Evolutionary conservation across 805 yeast species (phyloP), one percentile per base, ranked within the genome.

Genomic region (Priceomyces carsonii): DNA sequence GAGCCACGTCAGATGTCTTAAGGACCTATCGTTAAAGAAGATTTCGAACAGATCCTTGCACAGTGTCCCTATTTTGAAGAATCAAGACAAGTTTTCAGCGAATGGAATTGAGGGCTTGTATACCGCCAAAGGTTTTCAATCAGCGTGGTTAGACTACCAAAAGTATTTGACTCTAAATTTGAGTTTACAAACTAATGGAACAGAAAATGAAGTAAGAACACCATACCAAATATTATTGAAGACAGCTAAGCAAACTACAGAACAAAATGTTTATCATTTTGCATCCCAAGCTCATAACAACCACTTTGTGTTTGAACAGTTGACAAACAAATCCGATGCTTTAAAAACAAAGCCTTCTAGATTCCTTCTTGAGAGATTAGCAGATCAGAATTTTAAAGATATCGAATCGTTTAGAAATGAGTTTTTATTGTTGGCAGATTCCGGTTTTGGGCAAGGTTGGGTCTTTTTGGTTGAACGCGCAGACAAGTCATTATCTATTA

Each of bases 201-300:
- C 95, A 1, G 82, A 79, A 36, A 74, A 80, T 56, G 96, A 88
- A 59, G 74, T 84, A 6, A 78, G 85, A 55, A 65, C 74, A 13
- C 91, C 96, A 3, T 78, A 82, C 57, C 85, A 85, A 42, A 77
- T 87, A 36, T 57, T 80, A 39, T 61, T 79, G 40, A 74, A 80
- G 45, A 79, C 93, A 1, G 83, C 89, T 3, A 75, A 76, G 50
- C 76, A 79, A 43, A 69, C 85, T 19, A 76, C 79, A 19, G 76
- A 77, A 49, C 81, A 89, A 21, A 76, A 77, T 36, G 61, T 77
- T n/a, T 90, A 82, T 71, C 93, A 90, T 63, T 78, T 74, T 53
- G 97, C 98, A 3, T 85, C 96, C 4, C 95, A 85, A 57, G 81
- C 89, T 2, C 91, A 85, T 66, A 90, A 89, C 64, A 93, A 93